Percentiles rank a stretch among this genome's conserved stretches.
phyloP scores from a whole-genome alignment of 73 alveolate genomes.

The Uronychia binucleata region DNA sequence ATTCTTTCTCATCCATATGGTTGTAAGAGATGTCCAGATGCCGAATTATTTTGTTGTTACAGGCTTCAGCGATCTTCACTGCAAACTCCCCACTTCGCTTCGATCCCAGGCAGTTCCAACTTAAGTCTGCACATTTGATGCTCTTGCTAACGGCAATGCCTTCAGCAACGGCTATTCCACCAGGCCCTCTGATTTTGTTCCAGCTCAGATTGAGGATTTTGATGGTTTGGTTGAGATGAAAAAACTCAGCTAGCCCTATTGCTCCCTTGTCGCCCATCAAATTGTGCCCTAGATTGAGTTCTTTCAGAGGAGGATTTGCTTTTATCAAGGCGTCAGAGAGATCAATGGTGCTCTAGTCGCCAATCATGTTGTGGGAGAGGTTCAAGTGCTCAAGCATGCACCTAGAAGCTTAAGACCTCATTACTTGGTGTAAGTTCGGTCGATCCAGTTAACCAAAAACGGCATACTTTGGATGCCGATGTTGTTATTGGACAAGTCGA shows the following conservation, averaged over 20 bases:
- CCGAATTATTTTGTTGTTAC: slow-evolving; percentile 16
- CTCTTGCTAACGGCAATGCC: slow-evolving; percentile 8
- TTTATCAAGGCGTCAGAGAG: slow-evolving; percentile 13
- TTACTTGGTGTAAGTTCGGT: slow-evolving; percentile 3
- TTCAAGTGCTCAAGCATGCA: slow-evolving; percentile 30
- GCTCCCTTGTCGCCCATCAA: slow-evolving; percentile 59
- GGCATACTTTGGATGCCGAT: slow-evolving; percentile 22
- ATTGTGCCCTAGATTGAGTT: slow-evolving; percentile 41
- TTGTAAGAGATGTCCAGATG: slow-evolving; percentile 59
- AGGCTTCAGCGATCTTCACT: slow-evolving; percentile 15
- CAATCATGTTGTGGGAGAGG: slow-evolving; percentile 25
- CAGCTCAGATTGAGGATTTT: slow-evolving; percentile 32
- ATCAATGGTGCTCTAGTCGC: slow-evolving; percentile 14
- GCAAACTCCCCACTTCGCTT: slow-evolving; percentile 21
- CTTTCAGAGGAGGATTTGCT: slow-evolving; percentile 43
- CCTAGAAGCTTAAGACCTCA: no score
- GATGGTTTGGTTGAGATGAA: neutral
- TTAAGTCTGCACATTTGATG: slow-evolving; percentile 27
- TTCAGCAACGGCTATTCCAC: slow-evolving; percentile 38
- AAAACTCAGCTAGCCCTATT: slow-evolving; percentile 30
- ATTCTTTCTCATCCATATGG: slow-evolving; percentile 13
- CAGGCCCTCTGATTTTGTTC: slow-evolving; percentile 44
- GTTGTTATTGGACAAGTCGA: slow-evolving; percentile 40
- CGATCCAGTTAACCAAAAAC: slow-evolving; percentile 39
- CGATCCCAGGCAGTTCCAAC: slow-evolving; percentile 47